Evolutionary conservation across 352 stramenopile species (phyloP).

Genomic region (Phytophthora boehmeriae): DNA sequence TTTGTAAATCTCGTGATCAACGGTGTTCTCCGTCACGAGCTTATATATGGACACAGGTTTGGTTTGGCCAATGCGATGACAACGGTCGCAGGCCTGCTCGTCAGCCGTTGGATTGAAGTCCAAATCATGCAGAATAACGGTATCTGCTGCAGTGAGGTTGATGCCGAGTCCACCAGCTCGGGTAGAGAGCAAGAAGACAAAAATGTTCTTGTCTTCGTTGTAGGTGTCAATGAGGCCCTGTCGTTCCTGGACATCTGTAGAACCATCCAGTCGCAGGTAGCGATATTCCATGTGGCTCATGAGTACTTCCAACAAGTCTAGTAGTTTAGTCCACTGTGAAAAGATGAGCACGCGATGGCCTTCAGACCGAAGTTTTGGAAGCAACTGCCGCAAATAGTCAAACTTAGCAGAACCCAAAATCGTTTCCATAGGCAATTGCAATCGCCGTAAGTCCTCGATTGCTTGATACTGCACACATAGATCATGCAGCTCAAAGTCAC

Average conservation of each 20-base stretch:
- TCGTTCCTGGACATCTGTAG: slow-evolving; percentile 72
- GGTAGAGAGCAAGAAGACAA: slow-evolving; percentile 98
- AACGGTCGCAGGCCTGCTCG: slow-evolving; percentile 89
- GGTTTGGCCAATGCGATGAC: slow-evolving; percentile 91
- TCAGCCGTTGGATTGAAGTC: slow-evolving; percentile 90
- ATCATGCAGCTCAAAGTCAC: slow-evolving; percentile 96
- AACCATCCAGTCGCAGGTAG: slow-evolving; percentile 83
- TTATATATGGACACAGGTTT: slow-evolving; percentile 93
- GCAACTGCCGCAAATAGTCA: slow-evolving; percentile 82
- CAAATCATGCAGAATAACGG: slow-evolving; percentile 88
- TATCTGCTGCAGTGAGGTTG: slow-evolving; percentile 95
- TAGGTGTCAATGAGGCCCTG: slow-evolving; percentile 87
- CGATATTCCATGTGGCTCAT: slow-evolving; percentile 79
- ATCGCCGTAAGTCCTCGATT: slow-evolving; percentile 78
- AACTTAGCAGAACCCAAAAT: slow-evolving; percentile 96
- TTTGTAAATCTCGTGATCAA: slow-evolving; percentile 94
- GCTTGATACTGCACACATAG: slow-evolving; percentile 89
- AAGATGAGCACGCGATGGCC: slow-evolving; percentile 97
- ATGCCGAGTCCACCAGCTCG: slow-evolving; percentile 97
- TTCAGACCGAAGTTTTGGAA: slow-evolving; percentile 87
- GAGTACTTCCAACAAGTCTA: slow-evolving; percentile 94
- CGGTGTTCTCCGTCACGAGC: slow-evolving; percentile 88
- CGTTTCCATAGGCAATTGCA: slow-evolving; percentile 88
- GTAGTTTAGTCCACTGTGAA: slow-evolving; percentile 95
- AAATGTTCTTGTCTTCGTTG: slow-evolving; percentile 92